Evolutionary conservation across 768 basidiomycete species (phyloP).

Genomic region (Fibroporia radiculosa): DNA sequence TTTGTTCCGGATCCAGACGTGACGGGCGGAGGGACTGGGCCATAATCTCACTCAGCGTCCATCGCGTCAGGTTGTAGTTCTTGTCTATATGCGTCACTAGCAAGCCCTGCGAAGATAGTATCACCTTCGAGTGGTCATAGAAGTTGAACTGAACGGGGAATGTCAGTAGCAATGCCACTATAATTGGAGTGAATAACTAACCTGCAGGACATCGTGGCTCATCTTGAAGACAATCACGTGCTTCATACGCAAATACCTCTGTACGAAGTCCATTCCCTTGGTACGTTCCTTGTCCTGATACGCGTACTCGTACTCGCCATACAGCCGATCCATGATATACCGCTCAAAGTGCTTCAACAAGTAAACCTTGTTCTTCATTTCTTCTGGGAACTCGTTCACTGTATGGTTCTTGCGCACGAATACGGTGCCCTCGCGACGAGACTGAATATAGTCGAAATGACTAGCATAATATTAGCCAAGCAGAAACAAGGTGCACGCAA

Average conservation of each 20-base stretch:
- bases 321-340: conserved; percentile 89
- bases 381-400: conserved; percentile 65
- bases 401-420: conserved; percentile 69
- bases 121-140: conserved; percentile 93
- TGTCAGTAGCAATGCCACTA: conserved; percentile 5
- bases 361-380: conserved; percentile 86
- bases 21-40: conserved; percentile 36
- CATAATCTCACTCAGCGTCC: conserved; percentile 68
- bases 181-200: conserved; percentile 25
- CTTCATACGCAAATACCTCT: conserved; percentile 94
- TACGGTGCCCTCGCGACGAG: conserved; percentile 54
- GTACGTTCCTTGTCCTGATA: conserved; percentile 60
- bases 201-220: conserved; percentile 94
- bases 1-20: conserved; percentile 41
- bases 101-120: conserved; percentile 75
- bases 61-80: conserved; percentile 69
- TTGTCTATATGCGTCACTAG: conserved; percentile 89
- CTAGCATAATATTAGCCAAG: conserved; percentile 30
- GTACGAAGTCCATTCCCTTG: conserved; percentile 91
- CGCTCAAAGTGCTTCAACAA: conserved; percentile 89
- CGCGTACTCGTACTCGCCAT: conserved; percentile 78
- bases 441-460: conserved; percentile 83
- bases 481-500: not conserved
- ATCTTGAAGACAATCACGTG: conserved; percentile 95
- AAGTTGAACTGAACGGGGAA: conserved; percentile 79